A percentile compares a stretch with the other conserved stretches of the same genome.
These are phyloP conservation scores for Selaginella moellendorffii DNA, from an alignment of 75 land plant genomes.

Conservation along the genomic window DNA sequence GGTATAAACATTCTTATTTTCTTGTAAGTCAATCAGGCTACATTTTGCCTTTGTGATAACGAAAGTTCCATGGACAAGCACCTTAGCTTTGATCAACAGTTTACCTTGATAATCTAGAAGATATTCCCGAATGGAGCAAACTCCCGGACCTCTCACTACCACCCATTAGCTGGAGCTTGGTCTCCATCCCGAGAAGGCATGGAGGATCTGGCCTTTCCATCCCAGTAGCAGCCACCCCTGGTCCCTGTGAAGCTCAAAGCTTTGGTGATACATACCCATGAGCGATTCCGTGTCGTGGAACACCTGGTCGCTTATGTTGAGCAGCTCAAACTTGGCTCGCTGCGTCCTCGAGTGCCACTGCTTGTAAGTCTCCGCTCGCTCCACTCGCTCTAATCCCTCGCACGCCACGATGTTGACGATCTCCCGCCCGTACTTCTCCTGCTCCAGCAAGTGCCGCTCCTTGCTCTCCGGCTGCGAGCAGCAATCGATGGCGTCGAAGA, in stretches of 20 bases:
- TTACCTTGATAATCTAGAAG: too few relatives aligned
- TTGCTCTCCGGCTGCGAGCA: background rate
- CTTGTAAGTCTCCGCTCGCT: background rate
- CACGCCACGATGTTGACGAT: slow-evolving; percentile 4
- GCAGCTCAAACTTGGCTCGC: slow-evolving; percentile 1
- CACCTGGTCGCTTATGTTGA: background rate
- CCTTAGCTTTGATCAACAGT: too few relatives aligned
- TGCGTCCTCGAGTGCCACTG: background rate
- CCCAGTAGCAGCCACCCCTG: slow-evolving; percentile 4
- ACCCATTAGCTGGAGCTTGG: background rate
- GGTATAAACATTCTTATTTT: too few relatives aligned
- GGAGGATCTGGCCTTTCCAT: background rate
- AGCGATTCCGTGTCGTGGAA: background rate
- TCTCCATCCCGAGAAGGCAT: slow-evolving; percentile 4
- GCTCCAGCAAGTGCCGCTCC: background rate
- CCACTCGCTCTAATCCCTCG: slow-evolving; percentile 7
- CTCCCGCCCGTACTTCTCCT: slow-evolving; percentile 4
- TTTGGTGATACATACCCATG: slow-evolving; percentile 1
- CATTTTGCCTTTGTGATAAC: too few relatives aligned
- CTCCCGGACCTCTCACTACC: too few relatives aligned
- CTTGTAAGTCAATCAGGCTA: too few relatives aligned
- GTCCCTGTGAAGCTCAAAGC: slow-evolving; percentile 1
- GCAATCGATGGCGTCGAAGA: slow-evolving; percentile 1
- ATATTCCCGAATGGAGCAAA: too few relatives aligned
- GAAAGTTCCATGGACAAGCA: too few relatives aligned